Base-by-base conservation (phyloP, 2,329 filamentous ascomycete genomes). In the Botrytis squamosa region DNA sequence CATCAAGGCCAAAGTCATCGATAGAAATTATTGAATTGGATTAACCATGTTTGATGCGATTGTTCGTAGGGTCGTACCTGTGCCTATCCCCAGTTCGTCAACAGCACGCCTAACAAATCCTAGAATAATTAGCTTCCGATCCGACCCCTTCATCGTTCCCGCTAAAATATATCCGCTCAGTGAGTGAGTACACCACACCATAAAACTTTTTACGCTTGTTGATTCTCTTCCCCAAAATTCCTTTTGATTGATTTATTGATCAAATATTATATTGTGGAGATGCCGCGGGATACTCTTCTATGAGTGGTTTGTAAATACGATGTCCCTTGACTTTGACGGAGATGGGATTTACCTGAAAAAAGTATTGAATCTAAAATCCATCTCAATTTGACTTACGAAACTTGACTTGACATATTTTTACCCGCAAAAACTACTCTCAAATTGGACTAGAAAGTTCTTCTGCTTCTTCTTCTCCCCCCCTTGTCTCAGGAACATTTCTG, bases 1-100 rank as follows among this genome's bases (percentile, higher is more conserved):
- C 36, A 38, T 38, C 57, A 36, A 22, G 36, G 57, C 29, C 57
- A 60, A 10, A 36, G 22, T 14, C 49, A 38, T 38, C 9, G 33
- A 8, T 25, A 60, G 57, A 12, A 12, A 60, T 60, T 60, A 8
- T 38, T 38, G 59, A n/a, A 52, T 52, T 62, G 22, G 5, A 33
- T 62, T 38, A 16, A 62, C 12, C 10, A 62, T 62, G 12, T 38
- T 14, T 25, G 33, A n/a, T 38, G 36, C 36, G 2, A n/a, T 25
- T 12, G 49, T 9, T 52, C 12, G 25, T 52, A 52, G 25, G 49
- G 25, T 74, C 38, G 71, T 42, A 22, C 74, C 64, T 68, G 74
- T 57, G 29, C 72, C 36, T 20, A 60, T 33, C 22, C 44, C 52
- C 38, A 69, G 57, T 49, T 20, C 36, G n/a, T 25, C 46, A 38